Base-by-base conservation (phyloP, 345 rosid species). In the Pistacia integerrima region DNA sequence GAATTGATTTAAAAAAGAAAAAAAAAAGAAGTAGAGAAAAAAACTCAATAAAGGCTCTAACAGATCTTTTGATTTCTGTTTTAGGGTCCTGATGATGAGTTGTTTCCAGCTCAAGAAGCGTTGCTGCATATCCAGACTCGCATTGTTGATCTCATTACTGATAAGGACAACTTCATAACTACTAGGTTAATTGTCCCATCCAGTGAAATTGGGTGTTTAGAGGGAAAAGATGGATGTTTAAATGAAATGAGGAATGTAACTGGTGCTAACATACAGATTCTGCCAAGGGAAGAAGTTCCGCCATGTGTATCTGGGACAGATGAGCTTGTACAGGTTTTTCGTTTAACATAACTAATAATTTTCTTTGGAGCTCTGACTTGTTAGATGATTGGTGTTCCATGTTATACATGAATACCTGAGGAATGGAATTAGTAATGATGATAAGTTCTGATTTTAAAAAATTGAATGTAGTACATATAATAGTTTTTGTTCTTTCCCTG, bases 91-190 rank as follows among this genome's bases (percentile, higher is more conserved):
- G 98, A 97, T 76, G 99, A 97, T 73, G 96, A 86, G 81, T 75
- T 97, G 70, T 97, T 94, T 84, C 98, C 99, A 67, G 98, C 98
- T 58, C 99, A 97, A 87, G 99, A 94, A 87, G 99, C 99, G 67
- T 82, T 97, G 77, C 85, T 97, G 83, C 99, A 97, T 80, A 94
- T 97, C 80, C 99, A 97, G 79, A 92, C 93, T 81, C 90, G 81
- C 48, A 97, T 97, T 48, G 82, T 86, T 18, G 97, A 97, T 84
- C 93, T 91, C 69, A 62, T 80, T 67, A 85, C 92, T 9, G 97
- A 92, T 81, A 87, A 89, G 82, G 99, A 91, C 30, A 87, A 87
- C 78, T 70, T 87, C 16, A 74, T 91, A 75, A 92, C 89, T 60
- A 97, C 99, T 38, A 89, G 92, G 73, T 68, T 97, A 70, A 87